phyloP scores from a whole-genome alignment of 2,329 filamentous ascomycete genomes.

The Nigrospora oryzae region DNA sequence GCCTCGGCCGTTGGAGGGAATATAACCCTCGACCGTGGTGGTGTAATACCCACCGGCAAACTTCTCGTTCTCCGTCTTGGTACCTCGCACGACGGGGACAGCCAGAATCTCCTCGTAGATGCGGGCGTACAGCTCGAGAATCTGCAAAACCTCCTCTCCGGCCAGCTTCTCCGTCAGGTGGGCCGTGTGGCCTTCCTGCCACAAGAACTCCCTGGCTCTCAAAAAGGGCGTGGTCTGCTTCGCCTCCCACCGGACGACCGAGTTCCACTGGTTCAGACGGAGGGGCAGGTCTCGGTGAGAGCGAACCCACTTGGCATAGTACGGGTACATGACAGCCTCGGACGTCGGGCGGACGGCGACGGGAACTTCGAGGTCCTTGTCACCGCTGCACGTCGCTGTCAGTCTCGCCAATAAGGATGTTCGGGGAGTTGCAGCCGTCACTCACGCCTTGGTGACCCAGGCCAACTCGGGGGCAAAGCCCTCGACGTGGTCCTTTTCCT shows the following conservation, averaged over 20 bases:
- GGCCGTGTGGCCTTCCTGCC: conserved; percentile 44
- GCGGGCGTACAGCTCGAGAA: conserved; percentile 84
- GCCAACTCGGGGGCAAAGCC: conserved; percentile 93
- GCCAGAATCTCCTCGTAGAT: conserved; percentile 92
- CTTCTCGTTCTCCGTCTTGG: conserved; percentile 97
- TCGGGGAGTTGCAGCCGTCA: conserved; percentile 8
- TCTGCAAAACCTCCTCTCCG: conserved; percentile 79
- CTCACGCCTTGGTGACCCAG: conserved; percentile 78
- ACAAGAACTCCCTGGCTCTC: conserved; percentile 82
- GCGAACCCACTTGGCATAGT: conserved; percentile 77
- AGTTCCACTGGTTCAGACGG: conserved; percentile 97
- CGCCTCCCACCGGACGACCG: conserved; percentile 86
- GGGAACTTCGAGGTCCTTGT: conserved; percentile 80
- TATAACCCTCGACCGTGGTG: conserved; percentile 94
- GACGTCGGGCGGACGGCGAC: conserved; percentile 62
- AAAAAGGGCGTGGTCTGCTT: conserved; percentile 88
- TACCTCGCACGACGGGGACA: conserved; percentile 84
- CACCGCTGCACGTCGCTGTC: conserved; percentile 49
- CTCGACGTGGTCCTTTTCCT: conserved; percentile 94
- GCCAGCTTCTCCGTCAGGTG: conserved; percentile 80
- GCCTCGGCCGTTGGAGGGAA: conserved; percentile 88
- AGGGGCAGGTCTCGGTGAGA: conserved; percentile 91
- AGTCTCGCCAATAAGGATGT: conserved; percentile 14
- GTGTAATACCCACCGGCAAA: conserved; percentile 96
- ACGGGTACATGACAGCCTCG: conserved; percentile 38